phyloP scores from a whole-genome alignment of 169 alveolate species.

The Plasmodium ovale region DNA sequence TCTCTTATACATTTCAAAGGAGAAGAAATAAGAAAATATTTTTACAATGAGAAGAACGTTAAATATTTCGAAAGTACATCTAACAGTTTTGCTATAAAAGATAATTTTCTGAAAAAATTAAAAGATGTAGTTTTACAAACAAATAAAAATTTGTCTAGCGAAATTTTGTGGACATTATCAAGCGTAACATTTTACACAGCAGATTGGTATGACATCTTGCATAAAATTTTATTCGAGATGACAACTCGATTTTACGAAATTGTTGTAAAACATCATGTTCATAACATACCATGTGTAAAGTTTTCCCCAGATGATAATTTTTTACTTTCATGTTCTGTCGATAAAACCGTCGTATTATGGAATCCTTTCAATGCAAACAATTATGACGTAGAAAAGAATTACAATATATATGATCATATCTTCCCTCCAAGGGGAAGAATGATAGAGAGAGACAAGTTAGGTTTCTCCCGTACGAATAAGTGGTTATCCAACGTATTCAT shows the following conservation, averaged over 20 bases:
- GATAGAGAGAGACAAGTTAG: not conserved
- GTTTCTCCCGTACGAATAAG: not conserved
- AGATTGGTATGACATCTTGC: constrained; percentile 73
- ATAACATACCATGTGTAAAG: constrained; percentile 66
- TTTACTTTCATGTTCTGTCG: constrained; percentile 69
- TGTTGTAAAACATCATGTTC: constrained; percentile 41
- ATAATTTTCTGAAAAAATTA: constrained; percentile 10
- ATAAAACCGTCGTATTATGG: constrained; percentile 60
- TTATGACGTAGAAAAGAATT: constrained; percentile 22
- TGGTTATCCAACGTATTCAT: not conserved
- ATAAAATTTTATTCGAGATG: constrained; percentile 40
- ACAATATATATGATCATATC: constrained; percentile 53
- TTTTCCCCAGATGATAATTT: constrained; percentile 73
- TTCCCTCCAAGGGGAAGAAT: constrained; percentile 11
- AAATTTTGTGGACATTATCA: constrained; percentile 51
- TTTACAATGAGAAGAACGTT: constrained; percentile 34
- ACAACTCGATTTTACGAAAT: constrained; percentile 65
- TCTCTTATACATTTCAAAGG: constrained; percentile 51
- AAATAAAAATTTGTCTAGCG: not conserved
- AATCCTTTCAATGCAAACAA: constrained; percentile 41
- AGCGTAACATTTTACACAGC: constrained; percentile 62
- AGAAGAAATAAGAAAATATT: constrained; percentile 33
- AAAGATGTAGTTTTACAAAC: not conserved
- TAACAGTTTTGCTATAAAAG: not conserved
- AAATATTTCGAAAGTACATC: not conserved